Evolutionary conservation across 805 yeast genomes (phyloP).

Genomic region (Scheffersomyces ergatensis): DNA sequence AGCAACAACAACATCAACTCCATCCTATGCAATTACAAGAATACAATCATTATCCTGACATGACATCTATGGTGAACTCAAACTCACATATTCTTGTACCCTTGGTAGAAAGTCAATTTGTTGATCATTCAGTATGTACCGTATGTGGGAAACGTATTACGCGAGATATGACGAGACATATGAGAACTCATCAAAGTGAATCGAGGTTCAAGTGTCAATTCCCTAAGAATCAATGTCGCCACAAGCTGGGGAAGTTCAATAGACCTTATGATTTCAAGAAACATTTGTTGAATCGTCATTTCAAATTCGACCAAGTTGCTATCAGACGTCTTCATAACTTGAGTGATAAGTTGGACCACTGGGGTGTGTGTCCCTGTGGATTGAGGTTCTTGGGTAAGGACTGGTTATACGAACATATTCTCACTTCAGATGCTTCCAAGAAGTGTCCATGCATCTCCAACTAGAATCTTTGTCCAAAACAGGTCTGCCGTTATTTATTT

Average conservation of each 20-base stretch:
- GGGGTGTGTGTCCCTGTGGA: slow-evolving; percentile 52
- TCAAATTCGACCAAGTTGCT: slow-evolving; percentile 47
- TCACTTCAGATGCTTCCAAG: slow-evolving; percentile 17
- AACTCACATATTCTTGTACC: slow-evolving; percentile 31
- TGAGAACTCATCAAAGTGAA: slow-evolving; percentile 57
- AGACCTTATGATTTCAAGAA: slow-evolving; percentile 69
- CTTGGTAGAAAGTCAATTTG: slow-evolving; percentile 35
- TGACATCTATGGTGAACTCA: slow-evolving; percentile 37
- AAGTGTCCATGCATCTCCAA: slow-evolving; percentile 20
- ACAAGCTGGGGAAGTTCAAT: slow-evolving; percentile 61
- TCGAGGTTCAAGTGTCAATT: slow-evolving; percentile 58
- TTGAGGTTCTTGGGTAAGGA: slow-evolving; percentile 26
- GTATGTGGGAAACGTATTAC: slow-evolving; percentile 54
- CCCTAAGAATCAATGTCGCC: slow-evolving; percentile 54
- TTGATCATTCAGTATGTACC: slow-evolving; percentile 43
- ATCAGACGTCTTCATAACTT: slow-evolving; percentile 47
- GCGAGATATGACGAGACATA: slow-evolving; percentile 61
- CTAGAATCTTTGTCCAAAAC: too few species aligned
- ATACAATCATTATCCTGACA: slow-evolving; percentile 29
- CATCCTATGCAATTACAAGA: slow-evolving; percentile 1
- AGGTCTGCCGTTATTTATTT: too few species aligned
- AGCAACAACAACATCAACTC: slow-evolving; percentile 1
- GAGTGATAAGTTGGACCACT: slow-evolving; percentile 47
- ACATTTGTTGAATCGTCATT: slow-evolving; percentile 60
- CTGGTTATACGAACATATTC: slow-evolving; percentile 37